Conservation (phyloP, 1,284 basidiomycete genomes). For the Lentinus polychrous region DNA sequence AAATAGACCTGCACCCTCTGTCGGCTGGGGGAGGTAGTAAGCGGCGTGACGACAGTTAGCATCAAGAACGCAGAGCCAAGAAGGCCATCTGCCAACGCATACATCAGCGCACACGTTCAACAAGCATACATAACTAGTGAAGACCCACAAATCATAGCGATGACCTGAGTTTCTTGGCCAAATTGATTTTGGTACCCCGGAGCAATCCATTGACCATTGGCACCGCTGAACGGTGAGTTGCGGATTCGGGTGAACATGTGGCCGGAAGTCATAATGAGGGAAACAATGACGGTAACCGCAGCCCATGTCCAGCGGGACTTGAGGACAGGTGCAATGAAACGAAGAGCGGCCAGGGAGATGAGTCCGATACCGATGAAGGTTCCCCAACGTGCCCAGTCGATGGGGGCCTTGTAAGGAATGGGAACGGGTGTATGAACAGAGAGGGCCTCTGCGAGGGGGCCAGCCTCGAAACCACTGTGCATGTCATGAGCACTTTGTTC, state of each 20-base stretch:
- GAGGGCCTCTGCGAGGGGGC: conserved; percentile 70
- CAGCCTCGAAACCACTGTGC: conserved; percentile 73
- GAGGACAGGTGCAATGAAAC: conserved; percentile 64
- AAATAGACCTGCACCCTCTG: conserved; percentile 87
- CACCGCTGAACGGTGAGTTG: conserved; percentile 65
- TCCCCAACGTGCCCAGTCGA: conserved; percentile 57
- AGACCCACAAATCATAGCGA: conserved; percentile 79
- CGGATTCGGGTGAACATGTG: conserved; percentile 98
- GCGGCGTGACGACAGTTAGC: conserved; percentile 77
- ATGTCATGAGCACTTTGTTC: not conserved
- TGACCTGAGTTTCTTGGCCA: conserved; percentile 88
- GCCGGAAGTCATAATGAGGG: conserved; percentile 82
- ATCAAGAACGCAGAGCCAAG: conserved; percentile 80
- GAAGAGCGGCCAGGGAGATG: conserved; percentile 41
- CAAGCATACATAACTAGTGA: conserved; percentile 5
- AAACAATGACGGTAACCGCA: conserved; percentile 50
- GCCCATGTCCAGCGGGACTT: conserved; percentile 82
- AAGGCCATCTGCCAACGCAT: conserved; percentile 63
- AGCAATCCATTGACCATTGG: conserved; percentile 76
- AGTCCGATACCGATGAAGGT: conserved; percentile 38
- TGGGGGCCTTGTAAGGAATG: conserved; percentile 69
- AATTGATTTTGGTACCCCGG: conserved; percentile 86
- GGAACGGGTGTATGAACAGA: conserved; percentile 64
- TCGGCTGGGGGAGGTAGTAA: conserved; percentile 65
- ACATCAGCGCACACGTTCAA: conserved; percentile 1